Conservation (phyloP, 106 monocot species). For the Phalaenopsis aphrodite region DNA sequence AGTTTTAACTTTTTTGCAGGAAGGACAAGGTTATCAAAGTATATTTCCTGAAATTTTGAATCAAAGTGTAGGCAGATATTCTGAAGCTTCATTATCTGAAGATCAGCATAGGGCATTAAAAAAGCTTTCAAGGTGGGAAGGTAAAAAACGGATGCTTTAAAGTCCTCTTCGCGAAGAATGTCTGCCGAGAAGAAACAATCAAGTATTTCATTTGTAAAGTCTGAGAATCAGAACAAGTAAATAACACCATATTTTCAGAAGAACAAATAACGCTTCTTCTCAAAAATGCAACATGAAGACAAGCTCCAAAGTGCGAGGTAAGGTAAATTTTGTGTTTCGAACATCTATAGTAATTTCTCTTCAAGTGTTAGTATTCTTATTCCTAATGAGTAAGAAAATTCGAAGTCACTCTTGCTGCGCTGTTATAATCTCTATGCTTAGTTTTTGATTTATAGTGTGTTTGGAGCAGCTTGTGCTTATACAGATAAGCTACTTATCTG, state of each 20-base stretch:
- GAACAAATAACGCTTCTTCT: slow-evolving; percentile 3
- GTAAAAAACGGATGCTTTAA: neutral
- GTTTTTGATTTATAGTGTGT: too few relatives aligned
- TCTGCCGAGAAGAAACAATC: slow-evolving; percentile 14
- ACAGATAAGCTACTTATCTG: too few relatives aligned
- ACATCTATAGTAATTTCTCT: too few relatives aligned
- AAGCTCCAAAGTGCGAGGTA: slow-evolving; percentile 36
- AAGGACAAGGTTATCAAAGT: slow-evolving; percentile 17
- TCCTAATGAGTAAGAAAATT: too few relatives aligned
- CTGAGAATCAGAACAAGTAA: neutral
- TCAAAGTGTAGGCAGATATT: slow-evolving; percentile 14
- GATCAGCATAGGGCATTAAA: slow-evolving; percentile 17
- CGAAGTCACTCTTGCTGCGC: too few relatives aligned
- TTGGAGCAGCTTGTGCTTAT: too few relatives aligned
- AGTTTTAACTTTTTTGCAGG: slow-evolving; percentile 5
- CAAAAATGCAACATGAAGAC: slow-evolving; percentile 25
- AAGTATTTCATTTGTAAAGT: neutral
- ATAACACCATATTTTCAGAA: neutral
- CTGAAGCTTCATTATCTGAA: slow-evolving; percentile 5
- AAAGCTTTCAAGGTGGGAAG: slow-evolving; percentile 11
- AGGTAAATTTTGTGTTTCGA: too few relatives aligned
- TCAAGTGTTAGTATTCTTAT: too few relatives aligned
- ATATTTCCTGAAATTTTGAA: slow-evolving; percentile 2
- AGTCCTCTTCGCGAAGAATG: slow-evolving; percentile 16
- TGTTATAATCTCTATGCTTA: too few relatives aligned